Base-by-base conservation (phyloP, 1,284 basidiomycete species). In the Cryptococcus wingfieldii region DNA sequence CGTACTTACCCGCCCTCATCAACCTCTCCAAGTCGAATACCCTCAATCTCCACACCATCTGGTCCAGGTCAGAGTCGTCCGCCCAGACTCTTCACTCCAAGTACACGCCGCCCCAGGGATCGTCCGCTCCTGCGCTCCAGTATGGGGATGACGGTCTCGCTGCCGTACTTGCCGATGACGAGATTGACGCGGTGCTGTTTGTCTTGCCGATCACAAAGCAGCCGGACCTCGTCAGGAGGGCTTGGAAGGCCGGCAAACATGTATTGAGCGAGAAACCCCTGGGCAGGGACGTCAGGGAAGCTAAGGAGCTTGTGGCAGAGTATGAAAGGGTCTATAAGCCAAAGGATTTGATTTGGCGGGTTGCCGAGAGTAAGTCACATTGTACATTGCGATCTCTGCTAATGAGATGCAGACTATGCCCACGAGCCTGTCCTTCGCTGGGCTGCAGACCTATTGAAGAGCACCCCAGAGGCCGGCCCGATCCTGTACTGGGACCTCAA, bases 181-280 rank as follows among this genome's bases (percentile, higher is more conserved):
- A 89, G 63, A 84, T 93, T 61, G 70, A 79, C 18, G 84, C 85
- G 18, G 87, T 92, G 45, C 82, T 90, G 67, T 77, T 92, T 49
- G 85, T 83, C 2, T 79, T 93, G 10, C 90, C 90, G 0, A 91
- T 93, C 71, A 82, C 83, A 0, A 67, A 80, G 12, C 89, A 90
- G 71, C 88, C 89, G 1, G 75, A 76, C 8, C 78, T 90, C 52
- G 79, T 93, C 56, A 73, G 83, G 55, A 82, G 81, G 64, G 71
- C 70, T 2, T 63, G 73, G 54, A 56, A 68, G 12, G 86, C 87
- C 0, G 88, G 89, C 23, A 93, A 93, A 76, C 87, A 91, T 66
- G 89, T 93, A 49, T 72, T 93, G 54, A 87, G 85, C 31, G 72
- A 75, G 79, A 93, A 93, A 69, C 90, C 90, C 6, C 80, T 92